Percentiles rank a stretch among this genome's conserved stretches.
phyloP scores from a whole-genome alignment of 257 asterid genomes.

The Nicotiana tomentosiformis region DNA sequence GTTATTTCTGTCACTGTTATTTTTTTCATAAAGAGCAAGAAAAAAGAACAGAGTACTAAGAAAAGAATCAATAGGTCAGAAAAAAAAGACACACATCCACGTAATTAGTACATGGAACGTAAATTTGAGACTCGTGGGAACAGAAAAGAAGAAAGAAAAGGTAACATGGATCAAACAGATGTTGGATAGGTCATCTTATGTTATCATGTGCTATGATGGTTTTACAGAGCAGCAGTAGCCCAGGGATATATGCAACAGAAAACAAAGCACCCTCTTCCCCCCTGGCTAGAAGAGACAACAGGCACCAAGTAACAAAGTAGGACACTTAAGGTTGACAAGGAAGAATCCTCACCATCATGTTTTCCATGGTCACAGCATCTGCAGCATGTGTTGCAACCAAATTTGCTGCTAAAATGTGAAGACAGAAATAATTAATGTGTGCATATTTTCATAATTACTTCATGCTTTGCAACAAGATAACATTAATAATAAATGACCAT shows the following conservation, averaged over 20 bases:
- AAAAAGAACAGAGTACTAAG: neutral
- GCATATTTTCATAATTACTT: too few species aligned
- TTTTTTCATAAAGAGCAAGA: neutral
- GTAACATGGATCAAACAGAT: neutral
- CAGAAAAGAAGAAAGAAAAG: neutral
- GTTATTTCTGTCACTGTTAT: neutral
- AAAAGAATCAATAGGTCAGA: neutral
- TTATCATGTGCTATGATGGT: neutral
- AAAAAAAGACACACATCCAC: neutral
- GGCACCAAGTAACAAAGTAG: neutral
- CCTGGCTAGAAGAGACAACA: neutral
- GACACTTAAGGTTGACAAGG: neutral
- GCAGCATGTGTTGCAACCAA: conserved; percentile 43
- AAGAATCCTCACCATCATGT: conserved; percentile 39
- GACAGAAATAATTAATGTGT: neutral
- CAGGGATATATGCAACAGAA: neutral
- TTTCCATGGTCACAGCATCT: conserved; percentile 46
- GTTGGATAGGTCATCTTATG: neutral
- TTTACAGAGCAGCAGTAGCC: neutral
- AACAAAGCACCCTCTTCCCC: neutral
- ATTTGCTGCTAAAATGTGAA: conserved; percentile 32
- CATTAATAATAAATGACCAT: too few species aligned
- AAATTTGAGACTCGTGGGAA: neutral
- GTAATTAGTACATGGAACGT: neutral
- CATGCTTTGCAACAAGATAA: too few species aligned